Evolutionary conservation across 768 basidiomycete genomes (phyloP).

Genomic region (Auricularia sp.): DNA sequence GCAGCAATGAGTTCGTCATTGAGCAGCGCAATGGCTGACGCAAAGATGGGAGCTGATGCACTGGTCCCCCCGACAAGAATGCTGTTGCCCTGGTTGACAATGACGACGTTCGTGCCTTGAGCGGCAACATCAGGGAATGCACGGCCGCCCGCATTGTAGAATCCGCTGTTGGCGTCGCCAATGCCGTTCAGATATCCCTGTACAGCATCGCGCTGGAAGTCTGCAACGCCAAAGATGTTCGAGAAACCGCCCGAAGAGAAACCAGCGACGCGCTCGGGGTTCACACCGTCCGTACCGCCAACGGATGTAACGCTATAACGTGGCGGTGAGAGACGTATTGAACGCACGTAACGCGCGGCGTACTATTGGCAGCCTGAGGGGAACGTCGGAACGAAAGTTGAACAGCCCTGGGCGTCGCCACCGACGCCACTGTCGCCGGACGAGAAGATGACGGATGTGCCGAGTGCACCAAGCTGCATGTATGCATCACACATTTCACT

Average conservation of each 20-base stretch:
- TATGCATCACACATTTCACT: conserved; percentile 26
- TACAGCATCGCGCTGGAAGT: conserved; percentile 24
- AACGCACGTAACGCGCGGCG: background rate
- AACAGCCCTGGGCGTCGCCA: conserved; percentile 14
- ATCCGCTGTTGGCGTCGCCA: conserved; percentile 15
- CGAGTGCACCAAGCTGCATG: conserved; percentile 27
- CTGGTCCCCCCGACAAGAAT: conserved; percentile 32
- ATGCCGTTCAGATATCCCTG: conserved; percentile 12
- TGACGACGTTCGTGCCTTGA: conserved; percentile 21
- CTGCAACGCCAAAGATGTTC: conserved; percentile 22
- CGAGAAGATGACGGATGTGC: conserved; percentile 28
- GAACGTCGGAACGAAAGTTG: conserved; percentile 26
- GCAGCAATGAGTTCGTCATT: conserved; percentile 22
- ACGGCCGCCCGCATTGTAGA: conserved; percentile 20
- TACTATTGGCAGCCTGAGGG: conserved; percentile 28
- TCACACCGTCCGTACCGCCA: conserved; percentile 22
- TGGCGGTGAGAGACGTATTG: background rate
- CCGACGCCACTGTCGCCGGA: conserved; percentile 31
- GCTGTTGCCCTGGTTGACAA: conserved; percentile 31
- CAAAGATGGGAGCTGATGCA: conserved; percentile 26
- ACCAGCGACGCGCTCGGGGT: conserved; percentile 20
- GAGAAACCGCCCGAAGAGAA: conserved; percentile 31
- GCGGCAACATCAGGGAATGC: conserved; percentile 13
- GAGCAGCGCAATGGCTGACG: conserved; percentile 24
- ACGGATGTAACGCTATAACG: conserved; percentile 24